phyloP scores from a whole-genome alignment of 495 filamentous ascomycete species.

The Coniosporium apollinis region DNA sequence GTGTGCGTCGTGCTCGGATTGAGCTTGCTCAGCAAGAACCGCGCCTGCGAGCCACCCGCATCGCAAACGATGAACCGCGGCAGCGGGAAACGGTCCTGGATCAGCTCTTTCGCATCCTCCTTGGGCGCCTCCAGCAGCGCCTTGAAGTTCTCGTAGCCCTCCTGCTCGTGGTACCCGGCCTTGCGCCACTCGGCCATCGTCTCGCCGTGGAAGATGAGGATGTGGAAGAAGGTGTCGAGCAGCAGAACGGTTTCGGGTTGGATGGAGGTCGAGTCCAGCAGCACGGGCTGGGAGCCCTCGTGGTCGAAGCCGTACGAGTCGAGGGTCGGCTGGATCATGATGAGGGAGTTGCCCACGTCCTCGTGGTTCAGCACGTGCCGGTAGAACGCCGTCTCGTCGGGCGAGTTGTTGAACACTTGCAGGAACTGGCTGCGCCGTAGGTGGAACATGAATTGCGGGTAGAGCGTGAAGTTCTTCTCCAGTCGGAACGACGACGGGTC shows the following conservation, averaged over 20 bases:
- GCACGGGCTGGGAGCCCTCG: conserved; percentile 74
- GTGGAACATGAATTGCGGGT: conserved; percentile 99
- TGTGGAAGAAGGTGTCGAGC: conserved; percentile 98
- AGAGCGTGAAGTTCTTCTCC: conserved; percentile 98
- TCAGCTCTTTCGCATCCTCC: conserved; percentile 93
- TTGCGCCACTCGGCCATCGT: conserved; percentile 98
- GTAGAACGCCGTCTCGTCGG: conserved; percentile 97
- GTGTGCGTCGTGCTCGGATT: conserved; percentile 99
- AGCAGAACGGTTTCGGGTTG: conserved; percentile 88
- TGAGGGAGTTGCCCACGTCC: conserved; percentile 87
- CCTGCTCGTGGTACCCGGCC: conserved; percentile 93
- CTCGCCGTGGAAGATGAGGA: conserved; percentile 97
- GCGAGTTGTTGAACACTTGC: conserved; percentile 98
- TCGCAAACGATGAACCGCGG: conserved; percentile 98
- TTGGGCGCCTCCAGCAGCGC: conserved; percentile 83
- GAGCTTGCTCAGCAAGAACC: conserved; percentile 93
- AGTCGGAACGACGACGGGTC: conserved; percentile 94
- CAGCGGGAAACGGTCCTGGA: conserved; percentile 91
- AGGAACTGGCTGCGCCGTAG: conserved; percentile 92
- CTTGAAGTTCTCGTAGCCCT: conserved; percentile 95
- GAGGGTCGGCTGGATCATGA: conserved; percentile 98
- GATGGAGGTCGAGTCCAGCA: conserved; percentile 91
- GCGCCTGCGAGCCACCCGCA: conserved; percentile 91
- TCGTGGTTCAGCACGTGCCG: conserved; percentile 94
- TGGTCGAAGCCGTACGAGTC: conserved; percentile 96